These are phyloP conservation scores for Hypocrella siamensis DNA, from an alignment of 2,329 filamentous ascomycete genomes.

Conservation along the genomic window DNA sequence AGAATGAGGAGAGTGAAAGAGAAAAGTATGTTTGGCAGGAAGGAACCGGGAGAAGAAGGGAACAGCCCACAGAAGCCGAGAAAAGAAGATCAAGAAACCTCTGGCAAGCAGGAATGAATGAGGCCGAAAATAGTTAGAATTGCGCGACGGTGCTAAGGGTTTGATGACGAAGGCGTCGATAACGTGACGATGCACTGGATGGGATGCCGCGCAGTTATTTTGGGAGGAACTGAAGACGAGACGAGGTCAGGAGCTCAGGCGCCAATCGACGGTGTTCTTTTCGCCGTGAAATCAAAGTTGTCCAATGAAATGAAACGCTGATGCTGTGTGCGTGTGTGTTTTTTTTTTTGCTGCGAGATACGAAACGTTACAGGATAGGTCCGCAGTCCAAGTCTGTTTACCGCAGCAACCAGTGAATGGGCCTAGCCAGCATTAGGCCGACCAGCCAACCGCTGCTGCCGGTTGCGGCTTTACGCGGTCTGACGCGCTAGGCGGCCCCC, in stretches of 20 bases:
- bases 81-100: background rate
- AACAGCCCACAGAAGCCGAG: background rate
- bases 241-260: too few species aligned
- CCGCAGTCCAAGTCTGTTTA: slow-evolving; percentile 5
- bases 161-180: too few species aligned
- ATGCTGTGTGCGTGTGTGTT: slow-evolving; percentile 1
- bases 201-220: too few species aligned
- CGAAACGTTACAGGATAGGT: background rate
- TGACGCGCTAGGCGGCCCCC: slow-evolving; percentile 10
- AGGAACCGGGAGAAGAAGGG: background rate
- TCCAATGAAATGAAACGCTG: background rate
- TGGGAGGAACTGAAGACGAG: background rate
- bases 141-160: too few species aligned
- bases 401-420: slow-evolving; percentile 8
- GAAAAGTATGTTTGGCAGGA: too few species aligned
- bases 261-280: too few species aligned
- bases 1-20: too few species aligned
- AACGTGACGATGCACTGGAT: too few species aligned
- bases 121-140: too few species aligned
- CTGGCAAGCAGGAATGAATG: too few species aligned
- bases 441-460: slow-evolving; percentile 1
- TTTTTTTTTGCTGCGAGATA: slow-evolving; percentile 1
- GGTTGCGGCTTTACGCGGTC: slow-evolving; percentile 20
- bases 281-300: background rate
- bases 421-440: background rate